Evolutionary conservation across 768 basidiomycete species (phyloP).

Genomic region (Porpolomopsis calyptriformis): DNA sequence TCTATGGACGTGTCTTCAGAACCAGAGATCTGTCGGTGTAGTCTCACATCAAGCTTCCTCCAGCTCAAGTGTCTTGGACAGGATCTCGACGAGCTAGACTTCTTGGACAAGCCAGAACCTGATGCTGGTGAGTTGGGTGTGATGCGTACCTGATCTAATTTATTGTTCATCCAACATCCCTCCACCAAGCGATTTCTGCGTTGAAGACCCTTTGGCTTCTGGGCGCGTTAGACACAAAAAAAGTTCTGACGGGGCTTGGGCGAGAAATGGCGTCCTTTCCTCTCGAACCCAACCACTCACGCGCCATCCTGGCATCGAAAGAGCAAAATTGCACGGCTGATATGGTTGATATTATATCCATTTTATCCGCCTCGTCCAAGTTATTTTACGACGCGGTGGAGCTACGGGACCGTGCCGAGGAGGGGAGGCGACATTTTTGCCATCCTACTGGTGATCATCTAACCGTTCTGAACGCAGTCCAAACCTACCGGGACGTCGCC

Average conservation of each 20-base stretch:
- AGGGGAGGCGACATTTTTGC: constrained; percentile 66
- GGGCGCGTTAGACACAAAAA: constrained; percentile 61
- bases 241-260: constrained; percentile 61
- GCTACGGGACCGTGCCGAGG: constrained; percentile 59
- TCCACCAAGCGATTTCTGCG: constrained; percentile 45
- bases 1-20: constrained; percentile 54
- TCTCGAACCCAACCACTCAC: constrained; percentile 75
- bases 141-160: constrained; percentile 7
- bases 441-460: constrained; percentile 87
- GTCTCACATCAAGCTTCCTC: constrained; percentile 72
- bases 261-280: constrained; percentile 85
- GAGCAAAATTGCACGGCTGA: constrained; percentile 64
- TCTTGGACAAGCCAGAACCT: constrained; percentile 78
- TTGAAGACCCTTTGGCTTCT: constrained; percentile 68
- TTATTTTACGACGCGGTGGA: constrained; percentile 72
- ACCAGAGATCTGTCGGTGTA: constrained; percentile 87
- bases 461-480: constrained; percentile 77
- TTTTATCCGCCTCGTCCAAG: constrained; percentile 72
- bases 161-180: constrained; percentile 1
- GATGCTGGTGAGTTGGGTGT: constrained; percentile 71
- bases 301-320: constrained; percentile 70
- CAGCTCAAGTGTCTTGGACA: constrained; percentile 79
- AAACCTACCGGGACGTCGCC: constrained; percentile 67
- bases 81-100: constrained; percentile 70
- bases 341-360: constrained; percentile 73